Evolutionary conservation across 2,329 filamentous ascomycete genomes (phyloP), one percentile per base, ranked within the genome.

Genomic region (Fusarium multiceps): DNA sequence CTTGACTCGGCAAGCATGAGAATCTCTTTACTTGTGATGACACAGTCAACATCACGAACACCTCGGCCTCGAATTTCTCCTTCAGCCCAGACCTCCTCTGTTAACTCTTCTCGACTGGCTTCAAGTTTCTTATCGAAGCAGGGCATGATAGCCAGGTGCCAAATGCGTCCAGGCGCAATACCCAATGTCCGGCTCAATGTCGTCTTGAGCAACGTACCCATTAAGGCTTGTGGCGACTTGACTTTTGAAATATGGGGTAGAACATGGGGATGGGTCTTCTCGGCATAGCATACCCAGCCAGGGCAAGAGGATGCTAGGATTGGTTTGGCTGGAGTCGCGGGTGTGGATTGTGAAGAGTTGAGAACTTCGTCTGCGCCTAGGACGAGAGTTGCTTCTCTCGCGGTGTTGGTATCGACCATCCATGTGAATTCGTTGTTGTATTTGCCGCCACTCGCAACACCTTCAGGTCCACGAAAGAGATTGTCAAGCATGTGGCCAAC

Each of bases 81-180:
- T 42, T 80, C 83, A 56, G 80, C 83, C 94, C 94, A 98, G 18
- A 89, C 88, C 9, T 87, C 82, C 77, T 95, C 92, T 1, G 94
- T 98, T 41, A 99, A 87, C 80, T 99, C 96, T 79, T 94, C 91
- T 55, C 96, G 90, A 73, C 94, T 97, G 9, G 96, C 96, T 82
- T 99, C 96, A 28, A 99, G 87, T 80, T 99, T 99, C 84, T 99
- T 99, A 80, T 99, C 96, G 79, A 99, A 98, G 80, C 96, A 99
- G 21, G 96, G 96, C 96, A 99, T 99, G 47, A 99, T 86, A 14
- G 95, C 93, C 55, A 98, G 81, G 80, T 98, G 95, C 93, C 95
- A 99, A 78, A 99, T 94, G 72, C 90, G 89, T 68, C 90, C 89
- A 0, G 94, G 92, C 1, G 90, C 80, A 50, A 98, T 89, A 34